Evolutionary conservation across 768 basidiomycete species (phyloP).

Genomic region (Obba rivulosa): DNA sequence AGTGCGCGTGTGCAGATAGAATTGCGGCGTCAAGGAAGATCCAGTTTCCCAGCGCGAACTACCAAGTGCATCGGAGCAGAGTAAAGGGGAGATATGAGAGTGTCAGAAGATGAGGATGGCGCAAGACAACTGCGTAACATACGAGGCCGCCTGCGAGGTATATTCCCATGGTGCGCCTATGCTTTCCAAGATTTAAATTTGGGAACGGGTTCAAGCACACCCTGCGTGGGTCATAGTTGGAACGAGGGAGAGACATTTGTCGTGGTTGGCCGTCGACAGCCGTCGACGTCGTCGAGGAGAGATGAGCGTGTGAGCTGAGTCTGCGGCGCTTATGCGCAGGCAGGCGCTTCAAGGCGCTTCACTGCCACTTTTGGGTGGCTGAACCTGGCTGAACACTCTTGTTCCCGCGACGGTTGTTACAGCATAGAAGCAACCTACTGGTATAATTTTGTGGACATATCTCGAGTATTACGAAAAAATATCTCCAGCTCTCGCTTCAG

Average conservation of each 20-base stretch:
- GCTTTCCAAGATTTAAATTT: slow-evolving; percentile 63
- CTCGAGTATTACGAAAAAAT: too few relatives aligned
- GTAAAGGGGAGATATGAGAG: slow-evolving; percentile 3
- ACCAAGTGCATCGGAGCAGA: slow-evolving; percentile 1
- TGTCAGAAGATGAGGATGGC: background rate
- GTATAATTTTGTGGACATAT: too few relatives aligned
- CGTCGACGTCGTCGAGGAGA: background rate
- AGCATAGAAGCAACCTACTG: too few relatives aligned
- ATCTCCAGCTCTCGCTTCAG: too few relatives aligned
- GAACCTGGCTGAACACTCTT: too few relatives aligned
- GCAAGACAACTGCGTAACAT: slow-evolving; percentile 30
- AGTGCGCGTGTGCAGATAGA: slow-evolving; percentile 78
- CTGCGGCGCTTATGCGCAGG: too few relatives aligned
- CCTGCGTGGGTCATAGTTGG: slow-evolving; percentile 80
- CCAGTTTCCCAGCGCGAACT: slow-evolving; percentile 97
- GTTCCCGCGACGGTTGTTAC: too few relatives aligned
- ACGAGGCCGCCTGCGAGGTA: slow-evolving; percentile 92
- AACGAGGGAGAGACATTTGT: slow-evolving; percentile 58
- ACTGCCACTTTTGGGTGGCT: too few relatives aligned
- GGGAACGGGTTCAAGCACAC: slow-evolving; percentile 89
- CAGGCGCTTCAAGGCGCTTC: too few relatives aligned
- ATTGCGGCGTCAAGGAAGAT: slow-evolving; percentile 91
- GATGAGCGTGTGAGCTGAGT: too few relatives aligned
- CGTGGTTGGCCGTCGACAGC: too few relatives aligned
- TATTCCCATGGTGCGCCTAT: slow-evolving; percentile 79